phyloP scores from a whole-genome alignment of 192 early-diverging fungal genomes.

The Backusella mclennaniae region DNA sequence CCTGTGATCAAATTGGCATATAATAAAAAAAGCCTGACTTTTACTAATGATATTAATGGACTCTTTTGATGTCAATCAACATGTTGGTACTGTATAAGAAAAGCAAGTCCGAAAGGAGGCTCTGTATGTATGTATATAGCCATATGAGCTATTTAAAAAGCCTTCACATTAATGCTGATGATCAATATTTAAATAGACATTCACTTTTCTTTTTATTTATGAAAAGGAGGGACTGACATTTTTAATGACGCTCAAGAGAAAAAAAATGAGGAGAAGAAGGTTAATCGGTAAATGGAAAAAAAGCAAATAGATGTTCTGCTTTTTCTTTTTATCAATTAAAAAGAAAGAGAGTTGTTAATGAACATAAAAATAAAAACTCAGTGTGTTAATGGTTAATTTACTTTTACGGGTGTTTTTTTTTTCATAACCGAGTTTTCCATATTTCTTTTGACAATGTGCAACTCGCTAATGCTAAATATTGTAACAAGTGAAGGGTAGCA shows the following conservation, averaged over 20 bases:
- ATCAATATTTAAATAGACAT: background rate
- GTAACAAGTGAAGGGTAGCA: background rate
- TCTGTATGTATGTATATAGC: background rate
- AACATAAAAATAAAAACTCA: background rate
- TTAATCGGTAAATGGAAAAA: background rate
- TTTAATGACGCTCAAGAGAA: background rate
- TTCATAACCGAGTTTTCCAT: background rate
- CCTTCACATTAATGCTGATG: background rate
- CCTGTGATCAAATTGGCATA: background rate
- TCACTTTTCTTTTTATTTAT: background rate
- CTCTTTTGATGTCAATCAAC: background rate
- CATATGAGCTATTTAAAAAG: background rate
- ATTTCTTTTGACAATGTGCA: background rate
- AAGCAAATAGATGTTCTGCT: background rate
- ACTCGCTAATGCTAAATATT: background rate
- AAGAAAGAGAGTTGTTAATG: background rate
- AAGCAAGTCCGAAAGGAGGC: background rate
- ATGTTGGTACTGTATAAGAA: background rate
- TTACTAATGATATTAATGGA: background rate
- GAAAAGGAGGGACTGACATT: background rate
- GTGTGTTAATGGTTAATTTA: background rate
- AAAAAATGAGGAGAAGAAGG: background rate
- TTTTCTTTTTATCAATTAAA: background rate
- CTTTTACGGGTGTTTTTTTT: background rate
- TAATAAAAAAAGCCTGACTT: background rate